Conservation (phyloP, 495 filamentous ascomycete genomes). For the Aspergillus baeticus region DNA sequence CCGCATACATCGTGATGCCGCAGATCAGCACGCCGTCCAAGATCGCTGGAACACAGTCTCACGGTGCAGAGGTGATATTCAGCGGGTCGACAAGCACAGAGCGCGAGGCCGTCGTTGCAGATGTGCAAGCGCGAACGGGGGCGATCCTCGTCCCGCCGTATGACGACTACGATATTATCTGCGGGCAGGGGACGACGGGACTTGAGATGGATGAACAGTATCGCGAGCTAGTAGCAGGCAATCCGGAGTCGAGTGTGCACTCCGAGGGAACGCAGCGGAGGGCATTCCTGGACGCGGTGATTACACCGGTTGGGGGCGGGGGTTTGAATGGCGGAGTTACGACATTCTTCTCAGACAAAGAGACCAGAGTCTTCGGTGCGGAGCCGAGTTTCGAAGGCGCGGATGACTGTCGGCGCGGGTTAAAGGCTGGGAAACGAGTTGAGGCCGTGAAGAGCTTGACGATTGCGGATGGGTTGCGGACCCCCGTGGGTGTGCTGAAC, state of each 20-base stretch:
- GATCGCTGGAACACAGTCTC: constrained; percentile 73
- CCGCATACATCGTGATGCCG: constrained; percentile 90
- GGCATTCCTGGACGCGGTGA: constrained; percentile 66
- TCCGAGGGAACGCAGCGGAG: background rate
- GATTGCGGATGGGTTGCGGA: constrained; percentile 87
- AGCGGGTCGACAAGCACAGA: constrained; percentile 77
- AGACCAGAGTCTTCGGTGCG: constrained; percentile 78
- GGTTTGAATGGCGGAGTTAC: constrained; percentile 85
- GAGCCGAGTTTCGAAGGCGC: constrained; percentile 84
- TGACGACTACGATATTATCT: constrained; percentile 85
- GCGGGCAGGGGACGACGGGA: constrained; percentile 86
- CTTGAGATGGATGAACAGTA: constrained; percentile 81
- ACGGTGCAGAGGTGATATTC: constrained; percentile 80
- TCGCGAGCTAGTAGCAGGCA: constrained; percentile 41
- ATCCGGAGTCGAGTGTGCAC: constrained; percentile 22
- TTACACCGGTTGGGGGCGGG: constrained; percentile 85
- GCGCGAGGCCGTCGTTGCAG: constrained; percentile 70
- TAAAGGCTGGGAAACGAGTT: constrained; percentile 61
- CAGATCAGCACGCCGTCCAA: constrained; percentile 77
- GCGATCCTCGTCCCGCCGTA: constrained; percentile 85
- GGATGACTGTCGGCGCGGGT: constrained; percentile 74
- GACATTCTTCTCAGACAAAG: constrained; percentile 66
- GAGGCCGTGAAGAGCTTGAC: constrained; percentile 69
- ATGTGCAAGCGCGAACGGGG: constrained; percentile 65
- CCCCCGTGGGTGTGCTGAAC: constrained; percentile 73